Conservation (phyloP, 257 asterid species). For the Catharanthus roseus region DNA sequence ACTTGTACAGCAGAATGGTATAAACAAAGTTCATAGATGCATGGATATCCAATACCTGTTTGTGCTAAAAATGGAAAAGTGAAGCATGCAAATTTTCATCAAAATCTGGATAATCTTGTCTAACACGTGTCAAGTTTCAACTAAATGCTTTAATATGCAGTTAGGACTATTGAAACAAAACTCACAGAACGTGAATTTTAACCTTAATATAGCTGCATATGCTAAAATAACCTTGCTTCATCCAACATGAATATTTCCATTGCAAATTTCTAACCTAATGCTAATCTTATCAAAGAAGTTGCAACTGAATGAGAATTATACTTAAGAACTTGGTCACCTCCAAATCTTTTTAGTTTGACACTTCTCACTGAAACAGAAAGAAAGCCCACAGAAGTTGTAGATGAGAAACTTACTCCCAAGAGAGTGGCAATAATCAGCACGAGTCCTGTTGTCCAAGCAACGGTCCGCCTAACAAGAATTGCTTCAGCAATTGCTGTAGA, state of each 20-base stretch:
- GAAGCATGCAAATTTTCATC: no score
- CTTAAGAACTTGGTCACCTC: neutral
- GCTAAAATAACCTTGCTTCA: no score
- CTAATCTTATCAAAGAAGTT: neutral
- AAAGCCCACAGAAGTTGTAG: neutral
- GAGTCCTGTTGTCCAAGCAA: constrained; percentile 94
- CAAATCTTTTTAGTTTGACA: neutral
- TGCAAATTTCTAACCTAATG: neutral
- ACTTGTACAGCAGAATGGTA: no score
- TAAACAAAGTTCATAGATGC: no score
- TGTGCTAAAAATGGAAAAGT: no score
- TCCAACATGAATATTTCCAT: no score
- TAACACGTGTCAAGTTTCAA: no score
- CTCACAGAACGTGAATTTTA: no score
- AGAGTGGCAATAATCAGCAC: constrained; percentile 77
- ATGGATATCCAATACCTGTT: no score
- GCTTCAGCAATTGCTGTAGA: constrained; percentile 38
- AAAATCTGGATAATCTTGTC: no score
- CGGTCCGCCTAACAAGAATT: constrained; percentile 50
- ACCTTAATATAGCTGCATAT: neutral
- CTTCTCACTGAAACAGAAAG: neutral
- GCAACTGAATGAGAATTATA: neutral
- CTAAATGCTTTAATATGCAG: no score
- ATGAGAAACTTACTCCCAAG: constrained; percentile 59
- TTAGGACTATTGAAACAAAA: no score